phyloP scores from a whole-genome alignment of 1,284 basidiomycete genomes.

The Austropuccinia psidii region DNA sequence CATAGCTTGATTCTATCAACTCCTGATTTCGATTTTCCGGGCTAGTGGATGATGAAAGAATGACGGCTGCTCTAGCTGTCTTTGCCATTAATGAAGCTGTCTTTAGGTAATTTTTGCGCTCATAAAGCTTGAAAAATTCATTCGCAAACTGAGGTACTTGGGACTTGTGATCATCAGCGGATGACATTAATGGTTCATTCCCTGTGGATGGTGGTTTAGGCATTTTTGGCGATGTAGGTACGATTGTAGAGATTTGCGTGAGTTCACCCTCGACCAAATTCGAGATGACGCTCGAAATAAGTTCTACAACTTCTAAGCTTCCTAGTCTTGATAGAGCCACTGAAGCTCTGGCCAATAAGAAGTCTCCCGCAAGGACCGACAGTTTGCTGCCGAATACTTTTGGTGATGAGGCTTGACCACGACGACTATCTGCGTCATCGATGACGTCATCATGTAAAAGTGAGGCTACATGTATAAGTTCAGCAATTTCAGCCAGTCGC shows the following conservation, averaged over 20 bases:
- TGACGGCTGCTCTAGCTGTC: conserved; percentile 74
- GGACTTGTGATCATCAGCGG: conserved; percentile 45
- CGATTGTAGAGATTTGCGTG: conserved; percentile 65
- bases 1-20: conserved; percentile 90
- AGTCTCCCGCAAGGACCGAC: conserved; percentile 87
- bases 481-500: conserved; percentile 88
- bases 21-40: conserved; percentile 57
- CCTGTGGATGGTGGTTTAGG: conserved; percentile 49
- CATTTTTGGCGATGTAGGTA: not conserved
- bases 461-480: conserved; percentile 98
- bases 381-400: conserved; percentile 91
- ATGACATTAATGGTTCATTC: conserved; percentile 46
- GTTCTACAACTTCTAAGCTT: conserved; percentile 79
- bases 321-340: conserved; percentile 80
- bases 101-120: conserved; percentile 92
- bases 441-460: conserved; percentile 92
- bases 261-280: conserved; percentile 97
- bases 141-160: conserved; percentile 43
- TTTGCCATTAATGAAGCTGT: conserved; percentile 95
- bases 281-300: conserved; percentile 83
- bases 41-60: conserved; percentile 51
- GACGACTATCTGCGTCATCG: conserved; percentile 72
- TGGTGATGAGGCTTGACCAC: conserved; percentile 75
- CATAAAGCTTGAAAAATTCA: conserved; percentile 74
- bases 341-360: conserved; percentile 83